Evolutionary conservation across 2,329 filamentous ascomycete genomes (phyloP).

Genomic region (Scleromitrula shiraiana): DNA sequence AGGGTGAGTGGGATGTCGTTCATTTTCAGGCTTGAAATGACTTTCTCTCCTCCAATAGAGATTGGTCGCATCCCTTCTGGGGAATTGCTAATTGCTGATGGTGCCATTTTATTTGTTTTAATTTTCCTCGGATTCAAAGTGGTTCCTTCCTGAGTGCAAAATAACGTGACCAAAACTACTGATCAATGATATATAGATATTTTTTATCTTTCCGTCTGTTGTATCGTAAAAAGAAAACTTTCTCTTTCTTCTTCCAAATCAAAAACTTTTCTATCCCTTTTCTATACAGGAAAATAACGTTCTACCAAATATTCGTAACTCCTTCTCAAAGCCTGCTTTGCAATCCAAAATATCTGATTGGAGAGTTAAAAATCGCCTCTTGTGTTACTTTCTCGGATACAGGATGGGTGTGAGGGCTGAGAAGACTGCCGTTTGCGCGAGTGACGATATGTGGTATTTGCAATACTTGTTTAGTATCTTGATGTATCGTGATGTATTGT

Average conservation of each 20-base stretch:
- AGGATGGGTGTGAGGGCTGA: not conserved
- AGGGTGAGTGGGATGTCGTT: conserved; percentile 3
- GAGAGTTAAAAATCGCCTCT: too few relatives aligned
- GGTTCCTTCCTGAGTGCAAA: not conserved
- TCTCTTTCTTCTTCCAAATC: too few relatives aligned
- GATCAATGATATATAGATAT: not conserved
- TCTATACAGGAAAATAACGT: too few relatives aligned
- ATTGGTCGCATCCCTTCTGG: conserved; percentile 3
- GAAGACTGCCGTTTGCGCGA: not conserved
- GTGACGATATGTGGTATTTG: too few relatives aligned
- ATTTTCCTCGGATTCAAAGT: not conserved
- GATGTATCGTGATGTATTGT: too few relatives aligned
- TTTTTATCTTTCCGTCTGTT: too few relatives aligned
- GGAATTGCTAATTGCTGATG: conserved; percentile 20
- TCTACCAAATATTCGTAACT: not conserved
- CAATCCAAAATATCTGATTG: conserved; percentile 5
- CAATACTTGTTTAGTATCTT: too few relatives aligned
- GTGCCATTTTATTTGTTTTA: conserved; percentile 16
- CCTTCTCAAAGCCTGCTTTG: conserved; percentile 3
- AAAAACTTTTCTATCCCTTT: not conserved
- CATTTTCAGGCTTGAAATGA: not conserved
- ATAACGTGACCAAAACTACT: conserved; percentile 7
- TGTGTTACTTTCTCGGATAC: too few relatives aligned
- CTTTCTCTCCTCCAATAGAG: conserved; percentile 2
- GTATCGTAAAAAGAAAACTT: not conserved